phyloP scores from a whole-genome alignment of 2,329 filamentous ascomycete genomes.

The Pseudopithomyces chartarum region DNA sequence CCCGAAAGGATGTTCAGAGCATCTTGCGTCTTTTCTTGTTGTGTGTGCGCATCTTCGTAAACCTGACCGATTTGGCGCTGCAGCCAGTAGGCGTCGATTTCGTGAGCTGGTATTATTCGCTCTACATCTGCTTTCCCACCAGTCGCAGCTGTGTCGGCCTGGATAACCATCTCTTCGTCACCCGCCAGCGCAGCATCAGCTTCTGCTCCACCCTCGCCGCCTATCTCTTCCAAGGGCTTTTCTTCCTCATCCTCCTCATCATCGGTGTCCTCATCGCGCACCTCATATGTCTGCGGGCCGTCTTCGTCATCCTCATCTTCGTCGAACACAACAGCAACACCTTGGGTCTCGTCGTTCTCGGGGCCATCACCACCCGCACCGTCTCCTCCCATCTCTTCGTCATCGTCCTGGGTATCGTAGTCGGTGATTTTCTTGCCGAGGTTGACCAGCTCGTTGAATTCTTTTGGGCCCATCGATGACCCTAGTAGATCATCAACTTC shows the following conservation, averaged over 20 bases:
- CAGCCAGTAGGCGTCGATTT: slow-evolving; percentile 97
- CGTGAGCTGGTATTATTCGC: slow-evolving; percentile 74
- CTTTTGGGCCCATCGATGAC: slow-evolving; percentile 78
- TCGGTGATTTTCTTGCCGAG: slow-evolving; percentile 98
- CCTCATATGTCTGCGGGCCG: slow-evolving; percentile 77
- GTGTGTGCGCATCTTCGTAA: slow-evolving; percentile 89
- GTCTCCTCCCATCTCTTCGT: slow-evolving; percentile 73
- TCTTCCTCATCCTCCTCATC: slow-evolving; percentile 74
- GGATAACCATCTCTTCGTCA: slow-evolving; percentile 82
- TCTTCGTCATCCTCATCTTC: slow-evolving; percentile 83
- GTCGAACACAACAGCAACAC: slow-evolving; percentile 96
- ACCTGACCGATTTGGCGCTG: slow-evolving; percentile 88
- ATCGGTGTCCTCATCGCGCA: slow-evolving; percentile 81
- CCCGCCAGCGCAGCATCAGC: slow-evolving; percentile 55
- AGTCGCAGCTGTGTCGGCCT: slow-evolving; percentile 61
- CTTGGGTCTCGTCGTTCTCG: slow-evolving; percentile 85
- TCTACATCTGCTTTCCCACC: slow-evolving; percentile 52
- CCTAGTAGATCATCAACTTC: slow-evolving; percentile 93
- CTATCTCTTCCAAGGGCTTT: slow-evolving; percentile 64
- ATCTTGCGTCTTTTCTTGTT: slow-evolving; percentile 88
- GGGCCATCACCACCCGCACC: slow-evolving; percentile 66
- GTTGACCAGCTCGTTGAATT: slow-evolving; percentile 97
- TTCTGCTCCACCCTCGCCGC: slow-evolving; percentile 56
- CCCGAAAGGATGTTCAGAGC: slow-evolving; percentile 84
- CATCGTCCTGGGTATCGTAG: slow-evolving; percentile 94